phyloP scores from a whole-genome alignment of 1,139 yeast genomes.

The Pneumocystis oryctolagi region DNA sequence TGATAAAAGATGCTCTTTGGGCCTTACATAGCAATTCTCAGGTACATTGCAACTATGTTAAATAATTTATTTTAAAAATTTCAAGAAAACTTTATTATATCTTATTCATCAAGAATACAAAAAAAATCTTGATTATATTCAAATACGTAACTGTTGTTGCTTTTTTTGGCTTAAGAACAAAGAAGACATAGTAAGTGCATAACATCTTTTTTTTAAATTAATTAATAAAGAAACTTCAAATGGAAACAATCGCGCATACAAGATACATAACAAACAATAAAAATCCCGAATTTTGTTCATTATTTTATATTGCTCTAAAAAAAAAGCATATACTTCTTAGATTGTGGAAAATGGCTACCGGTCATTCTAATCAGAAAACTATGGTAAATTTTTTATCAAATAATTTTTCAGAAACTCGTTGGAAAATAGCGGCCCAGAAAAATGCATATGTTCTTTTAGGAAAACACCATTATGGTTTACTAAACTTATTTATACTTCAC shows the following conservation, averaged over 20 bases:
- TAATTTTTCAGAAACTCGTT: constrained; percentile 57
- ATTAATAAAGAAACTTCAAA: constrained; percentile 8
- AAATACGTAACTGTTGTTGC: constrained; percentile 47
- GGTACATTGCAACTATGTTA: background rate
- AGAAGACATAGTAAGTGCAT: constrained; percentile 33
- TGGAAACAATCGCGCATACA: constrained; percentile 58
- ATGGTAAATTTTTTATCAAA: constrained; percentile 62
- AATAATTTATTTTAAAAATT: constrained; percentile 33
- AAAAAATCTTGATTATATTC: constrained; percentile 41
- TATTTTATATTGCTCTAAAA: constrained; percentile 61
- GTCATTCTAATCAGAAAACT: constrained; percentile 69
- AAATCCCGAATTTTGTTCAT: constrained; percentile 61
- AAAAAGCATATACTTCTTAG: constrained; percentile 67
- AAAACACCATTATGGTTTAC: constrained; percentile 51
- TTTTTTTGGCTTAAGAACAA: constrained; percentile 55
- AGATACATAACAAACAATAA: constrained; percentile 22
- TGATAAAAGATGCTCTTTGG: constrained; percentile 76
- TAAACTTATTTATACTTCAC: background rate
- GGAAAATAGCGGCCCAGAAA: constrained; percentile 79
- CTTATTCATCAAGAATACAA: constrained; percentile 37
- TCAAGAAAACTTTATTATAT: constrained; percentile 50
- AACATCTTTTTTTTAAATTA: constrained; percentile 19
- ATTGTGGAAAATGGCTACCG: constrained; percentile 64
- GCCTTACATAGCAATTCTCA: constrained; percentile 40
- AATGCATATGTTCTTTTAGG: constrained; percentile 86